Conservation (phyloP, 1,284 basidiomycete species). For the Tranzscheliella williamsii region DNA sequence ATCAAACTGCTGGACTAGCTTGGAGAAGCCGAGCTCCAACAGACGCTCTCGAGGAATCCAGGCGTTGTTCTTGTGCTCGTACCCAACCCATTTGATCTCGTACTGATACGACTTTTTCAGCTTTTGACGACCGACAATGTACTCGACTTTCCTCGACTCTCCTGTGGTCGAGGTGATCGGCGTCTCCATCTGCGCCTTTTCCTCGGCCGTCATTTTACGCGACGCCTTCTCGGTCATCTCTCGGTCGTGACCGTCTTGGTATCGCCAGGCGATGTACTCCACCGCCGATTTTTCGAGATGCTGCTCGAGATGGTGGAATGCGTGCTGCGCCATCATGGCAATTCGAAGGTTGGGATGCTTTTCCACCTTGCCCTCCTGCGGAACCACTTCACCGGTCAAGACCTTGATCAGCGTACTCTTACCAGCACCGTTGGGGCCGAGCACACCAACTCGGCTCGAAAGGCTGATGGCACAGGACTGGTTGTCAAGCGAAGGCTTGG, state of each 20-base stretch:
- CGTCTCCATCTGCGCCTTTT: slow-evolving; percentile 77
- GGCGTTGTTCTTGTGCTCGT: slow-evolving; percentile 89
- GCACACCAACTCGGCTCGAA: slow-evolving; percentile 65
- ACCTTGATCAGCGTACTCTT: slow-evolving; percentile 93
- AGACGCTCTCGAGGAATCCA: slow-evolving; percentile 92
- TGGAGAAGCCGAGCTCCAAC: slow-evolving; percentile 83
- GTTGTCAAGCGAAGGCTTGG: slow-evolving; percentile 79
- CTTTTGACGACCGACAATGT: slow-evolving; percentile 95
- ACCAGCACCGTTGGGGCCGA: slow-evolving; percentile 60
- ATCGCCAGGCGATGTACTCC: slow-evolving; percentile 80
- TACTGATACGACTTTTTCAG: slow-evolving; percentile 91
- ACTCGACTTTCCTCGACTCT: slow-evolving; percentile 81
- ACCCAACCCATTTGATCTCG: slow-evolving; percentile 94
- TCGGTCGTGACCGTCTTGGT: slow-evolving; percentile 98
- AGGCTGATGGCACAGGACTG: slow-evolving; percentile 90
- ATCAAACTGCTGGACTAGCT: slow-evolving; percentile 92
- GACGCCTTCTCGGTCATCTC: slow-evolving; percentile 87
- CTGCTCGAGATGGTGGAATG: slow-evolving; percentile 60
- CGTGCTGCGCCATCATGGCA: slow-evolving; percentile 95
- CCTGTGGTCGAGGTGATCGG: slow-evolving; percentile 93
- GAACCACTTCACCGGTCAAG: slow-evolving; percentile 89
- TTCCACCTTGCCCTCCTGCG: slow-evolving; percentile 90
- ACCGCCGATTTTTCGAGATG: slow-evolving; percentile 59
- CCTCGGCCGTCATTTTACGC: slow-evolving; percentile 85
- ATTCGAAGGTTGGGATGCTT: slow-evolving; percentile 95